Evolutionary conservation across 805 yeast species (phyloP).

Genomic region (Lachancea mirantina): DNA sequence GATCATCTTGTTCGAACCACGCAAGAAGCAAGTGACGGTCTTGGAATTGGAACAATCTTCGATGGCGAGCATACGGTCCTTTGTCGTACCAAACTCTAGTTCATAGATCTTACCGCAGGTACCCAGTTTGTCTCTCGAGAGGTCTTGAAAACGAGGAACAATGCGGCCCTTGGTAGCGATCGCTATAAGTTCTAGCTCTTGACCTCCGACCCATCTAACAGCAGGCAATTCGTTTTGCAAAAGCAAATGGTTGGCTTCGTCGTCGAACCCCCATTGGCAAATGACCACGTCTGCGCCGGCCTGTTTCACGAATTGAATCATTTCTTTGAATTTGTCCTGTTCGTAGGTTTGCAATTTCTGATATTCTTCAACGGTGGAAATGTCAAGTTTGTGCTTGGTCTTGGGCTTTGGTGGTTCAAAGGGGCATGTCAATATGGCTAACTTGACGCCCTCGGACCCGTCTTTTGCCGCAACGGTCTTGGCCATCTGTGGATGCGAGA

Average conservation of each 20-base stretch:
- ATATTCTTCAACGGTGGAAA: slow-evolving; percentile 90
- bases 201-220: slow-evolving; percentile 98
- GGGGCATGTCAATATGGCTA: slow-evolving; percentile 96
- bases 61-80: slow-evolving; percentile 90
- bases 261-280: slow-evolving; percentile 99
- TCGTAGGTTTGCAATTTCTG: slow-evolving; percentile 86
- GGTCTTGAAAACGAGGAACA: slow-evolving; percentile 94
- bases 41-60: slow-evolving; percentile 82
- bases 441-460: slow-evolving; percentile 49
- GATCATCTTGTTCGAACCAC: slow-evolving; percentile 97
- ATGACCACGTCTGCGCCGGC: slow-evolving; percentile 95
- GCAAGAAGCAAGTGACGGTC: slow-evolving; percentile 85
- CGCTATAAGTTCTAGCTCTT: slow-evolving; percentile 90
- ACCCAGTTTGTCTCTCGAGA: slow-evolving; percentile 76
- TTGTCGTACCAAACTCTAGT: slow-evolving; percentile 90
- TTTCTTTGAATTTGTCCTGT: slow-evolving; percentile 79
- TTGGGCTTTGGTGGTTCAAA: slow-evolving; percentile 99
- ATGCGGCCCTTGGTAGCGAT: slow-evolving; percentile 96
- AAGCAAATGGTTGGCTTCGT: slow-evolving; percentile 92
- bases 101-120: slow-evolving; percentile 79
- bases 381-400: slow-evolving; percentile 94
- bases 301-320: slow-evolving; percentile 79
- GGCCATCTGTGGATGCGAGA: slow-evolving; percentile 98
- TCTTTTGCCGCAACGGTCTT: slow-evolving; percentile 43
- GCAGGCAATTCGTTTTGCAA: slow-evolving; percentile 88